Conservation (phyloP, 2,329 filamentous ascomycete genomes). For the Chaetomium sp. region DNA sequence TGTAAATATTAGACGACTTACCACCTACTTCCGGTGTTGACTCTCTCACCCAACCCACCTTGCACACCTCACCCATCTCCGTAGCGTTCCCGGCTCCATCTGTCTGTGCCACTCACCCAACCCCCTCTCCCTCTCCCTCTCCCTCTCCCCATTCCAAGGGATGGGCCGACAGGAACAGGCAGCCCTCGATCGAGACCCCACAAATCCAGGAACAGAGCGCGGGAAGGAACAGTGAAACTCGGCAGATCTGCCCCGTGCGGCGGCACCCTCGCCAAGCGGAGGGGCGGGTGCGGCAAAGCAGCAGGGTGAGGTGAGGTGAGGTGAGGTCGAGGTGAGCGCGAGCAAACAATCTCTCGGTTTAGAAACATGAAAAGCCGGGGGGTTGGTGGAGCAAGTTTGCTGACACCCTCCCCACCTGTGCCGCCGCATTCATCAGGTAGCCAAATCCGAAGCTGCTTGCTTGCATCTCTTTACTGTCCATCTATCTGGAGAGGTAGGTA, state of each 20-base stretch:
- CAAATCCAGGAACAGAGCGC: neutral
- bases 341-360: constrained; percentile 7
- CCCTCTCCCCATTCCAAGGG: too few relatives aligned
- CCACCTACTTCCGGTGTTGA: neutral
- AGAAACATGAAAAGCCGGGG: neutral
- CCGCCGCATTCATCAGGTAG: neutral
- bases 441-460: neutral
- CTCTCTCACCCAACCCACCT: neutral
- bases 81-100: neutral
- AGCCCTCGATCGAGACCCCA: neutral
- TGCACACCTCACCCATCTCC: neutral
- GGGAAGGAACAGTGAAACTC: neutral
- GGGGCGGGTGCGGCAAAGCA: constrained; percentile 5
- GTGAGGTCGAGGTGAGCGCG: neutral
- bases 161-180: too few relatives aligned
- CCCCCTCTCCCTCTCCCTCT: too few relatives aligned
- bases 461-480: neutral
- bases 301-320: neutral
- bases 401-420: neutral
- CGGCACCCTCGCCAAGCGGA: neutral
- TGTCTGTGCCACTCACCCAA: neutral
- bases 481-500: neutral
- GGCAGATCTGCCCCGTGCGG: constrained; percentile 1
- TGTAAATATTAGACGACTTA: constrained; percentile 9
- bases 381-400: neutral